phyloP scores from a whole-genome alignment of 805 yeast species.

The Wickerhamiella domercqiae region DNA sequence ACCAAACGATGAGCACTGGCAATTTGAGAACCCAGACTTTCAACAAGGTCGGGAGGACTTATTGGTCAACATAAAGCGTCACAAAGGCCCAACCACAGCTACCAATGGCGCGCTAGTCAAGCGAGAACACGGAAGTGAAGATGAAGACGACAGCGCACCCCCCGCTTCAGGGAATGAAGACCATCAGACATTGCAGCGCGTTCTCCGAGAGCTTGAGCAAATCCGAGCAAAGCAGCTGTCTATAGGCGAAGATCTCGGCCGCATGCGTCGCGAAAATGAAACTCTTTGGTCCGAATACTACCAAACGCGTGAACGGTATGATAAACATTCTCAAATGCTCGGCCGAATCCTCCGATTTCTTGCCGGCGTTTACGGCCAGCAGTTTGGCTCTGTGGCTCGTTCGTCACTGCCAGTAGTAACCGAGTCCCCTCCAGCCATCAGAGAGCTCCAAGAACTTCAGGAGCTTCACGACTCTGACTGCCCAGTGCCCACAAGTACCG shows the following conservation, averaged over 20 bases:
- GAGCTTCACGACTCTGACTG: constrained; percentile 12
- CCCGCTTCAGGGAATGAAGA: constrained; percentile 12
- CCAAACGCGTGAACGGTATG: constrained; percentile 68
- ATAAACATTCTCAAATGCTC: constrained; percentile 71
- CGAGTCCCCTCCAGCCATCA: constrained; percentile 7
- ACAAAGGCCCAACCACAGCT: constrained; percentile 30
- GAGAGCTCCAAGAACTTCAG: constrained; percentile 17
- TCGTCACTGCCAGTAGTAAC: constrained; percentile 2
- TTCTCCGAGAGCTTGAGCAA: constrained; percentile 57
- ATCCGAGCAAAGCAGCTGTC: constrained; percentile 65
- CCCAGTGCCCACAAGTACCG: background rate
- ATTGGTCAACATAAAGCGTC: constrained; percentile 71
- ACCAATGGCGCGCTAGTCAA: background rate
- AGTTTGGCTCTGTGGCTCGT: constrained; percentile 23
- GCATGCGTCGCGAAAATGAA: constrained; percentile 79
- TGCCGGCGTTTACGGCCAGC: constrained; percentile 64
- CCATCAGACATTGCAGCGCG: constrained; percentile 33
- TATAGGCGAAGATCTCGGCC: constrained; percentile 67
- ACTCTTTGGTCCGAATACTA: constrained; percentile 81
- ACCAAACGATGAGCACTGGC: constrained; percentile 63
- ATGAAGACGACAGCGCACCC: background rate
- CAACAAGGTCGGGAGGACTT: constrained; percentile 66
- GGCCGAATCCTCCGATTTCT: constrained; percentile 77
- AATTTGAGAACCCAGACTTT: constrained; percentile 74
- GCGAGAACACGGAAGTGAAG: background rate